Percentiles rank a stretch among this genome's conserved stretches.
Evolutionary conservation across 2,329 filamentous ascomycete genomes (phyloP).

Genomic region (Arthrobotrys conoides): DNA sequence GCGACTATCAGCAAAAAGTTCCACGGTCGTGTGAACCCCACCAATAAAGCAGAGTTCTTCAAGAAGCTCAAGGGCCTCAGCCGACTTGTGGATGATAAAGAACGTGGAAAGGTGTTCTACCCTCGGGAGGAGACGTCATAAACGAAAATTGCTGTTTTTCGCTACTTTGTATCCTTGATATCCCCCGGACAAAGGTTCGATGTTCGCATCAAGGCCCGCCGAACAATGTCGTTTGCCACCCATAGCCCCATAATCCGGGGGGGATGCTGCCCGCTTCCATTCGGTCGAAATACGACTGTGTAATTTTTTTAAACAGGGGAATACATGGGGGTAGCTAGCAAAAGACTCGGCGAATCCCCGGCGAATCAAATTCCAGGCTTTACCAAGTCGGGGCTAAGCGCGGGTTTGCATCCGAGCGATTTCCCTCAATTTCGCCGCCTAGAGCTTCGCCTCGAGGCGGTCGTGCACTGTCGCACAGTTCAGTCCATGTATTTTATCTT

Average conservation of each 20-base stretch:
- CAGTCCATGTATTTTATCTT: conserved; percentile 20
- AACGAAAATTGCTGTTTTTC: background rate
- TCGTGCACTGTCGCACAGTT: conserved; percentile 16
- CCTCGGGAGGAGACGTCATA: conserved; percentile 51
- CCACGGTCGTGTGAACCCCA: conserved; percentile 62
- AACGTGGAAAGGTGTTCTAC: conserved; percentile 59
- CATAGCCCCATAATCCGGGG: background rate
- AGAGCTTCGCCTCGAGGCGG: conserved; percentile 8
- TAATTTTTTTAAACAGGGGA: background rate
- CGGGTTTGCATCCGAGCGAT: conserved; percentile 24
- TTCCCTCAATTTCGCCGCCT: conserved; percentile 23
- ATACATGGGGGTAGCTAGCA: background rate
- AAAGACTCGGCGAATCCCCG: conserved; percentile 37
- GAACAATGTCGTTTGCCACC: conserved; percentile 8
- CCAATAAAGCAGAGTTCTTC: conserved; percentile 57
- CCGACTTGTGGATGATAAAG: conserved; percentile 56
- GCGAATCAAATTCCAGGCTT: conserved; percentile 8
- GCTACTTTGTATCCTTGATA: background rate
- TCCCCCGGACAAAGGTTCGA: background rate
- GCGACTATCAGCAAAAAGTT: conserved; percentile 62
- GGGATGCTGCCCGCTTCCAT: background rate
- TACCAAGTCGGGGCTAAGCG: conserved; percentile 33
- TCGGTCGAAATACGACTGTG: conserved; percentile 11
- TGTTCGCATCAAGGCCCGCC: background rate
- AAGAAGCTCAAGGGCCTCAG: conserved; percentile 60